These are phyloP conservation scores for Filobasidium wieringae DNA, from an alignment of 768 basidiomycete species.

Conservation along the genomic window DNA sequence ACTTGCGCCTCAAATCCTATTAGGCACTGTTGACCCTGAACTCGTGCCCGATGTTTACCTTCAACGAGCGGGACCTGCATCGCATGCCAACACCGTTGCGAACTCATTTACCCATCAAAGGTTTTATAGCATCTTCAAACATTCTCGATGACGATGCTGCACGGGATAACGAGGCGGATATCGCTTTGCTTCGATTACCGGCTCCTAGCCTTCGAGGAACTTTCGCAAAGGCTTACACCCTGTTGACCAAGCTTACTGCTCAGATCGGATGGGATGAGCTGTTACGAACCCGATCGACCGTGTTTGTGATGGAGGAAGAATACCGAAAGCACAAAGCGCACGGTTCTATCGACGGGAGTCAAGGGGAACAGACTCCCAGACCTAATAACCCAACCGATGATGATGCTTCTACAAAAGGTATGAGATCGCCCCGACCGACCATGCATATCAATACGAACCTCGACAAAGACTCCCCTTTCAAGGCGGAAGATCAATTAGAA, in stretches of 20 bases:
- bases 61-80: slow-evolving; percentile 89
- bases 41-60: slow-evolving; percentile 99
- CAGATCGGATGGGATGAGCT: slow-evolving; percentile 99
- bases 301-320: slow-evolving; percentile 99
- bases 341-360: slow-evolving; percentile 45
- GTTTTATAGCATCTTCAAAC: slow-evolving; percentile 61
- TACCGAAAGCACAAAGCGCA: slow-evolving; percentile 93
- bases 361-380: slow-evolving; percentile 30
- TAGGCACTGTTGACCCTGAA: slow-evolving; percentile 80
- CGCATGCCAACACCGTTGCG: slow-evolving; percentile 65
- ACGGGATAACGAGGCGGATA: slow-evolving; percentile 80
- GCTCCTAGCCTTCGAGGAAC: slow-evolving; percentile 90
- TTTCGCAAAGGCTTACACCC: slow-evolving; percentile 84
- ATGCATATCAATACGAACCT: neutral
- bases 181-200: slow-evolving; percentile 83
- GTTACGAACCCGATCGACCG: slow-evolving; percentile 78
- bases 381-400: slow-evolving; percentile 20
- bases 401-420: slow-evolving; percentile 16
- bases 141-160: slow-evolving; percentile 75
- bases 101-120: slow-evolving; percentile 74
- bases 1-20: neutral
- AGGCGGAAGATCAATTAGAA: slow-evolving; percentile 24
- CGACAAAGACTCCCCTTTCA: neutral
- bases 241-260: slow-evolving; percentile 79
- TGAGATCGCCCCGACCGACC: slow-evolving; percentile 14